Percentiles rank a stretch among this genome's conserved stretches.
Evolutionary conservation across 306 rosid species (phyloP).

Genomic region (Hippophae rhamnoides): DNA sequence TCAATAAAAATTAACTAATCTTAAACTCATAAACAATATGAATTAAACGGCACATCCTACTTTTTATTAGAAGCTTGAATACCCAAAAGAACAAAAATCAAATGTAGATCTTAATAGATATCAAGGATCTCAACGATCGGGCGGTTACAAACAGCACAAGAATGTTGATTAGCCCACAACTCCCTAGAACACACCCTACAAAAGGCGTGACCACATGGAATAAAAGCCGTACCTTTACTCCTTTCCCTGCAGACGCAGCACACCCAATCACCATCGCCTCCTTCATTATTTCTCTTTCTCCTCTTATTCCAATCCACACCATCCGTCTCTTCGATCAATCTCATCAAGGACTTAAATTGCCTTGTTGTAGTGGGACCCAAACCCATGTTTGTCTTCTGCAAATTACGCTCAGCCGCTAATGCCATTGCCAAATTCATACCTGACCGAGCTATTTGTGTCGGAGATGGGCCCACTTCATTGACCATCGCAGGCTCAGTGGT

Average conservation of each 20-base stretch:
- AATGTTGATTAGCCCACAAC: conserved; percentile 18
- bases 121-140: conserved; percentile 27
- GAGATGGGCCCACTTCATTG: conserved; percentile 5
- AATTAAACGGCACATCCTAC: too few species aligned
- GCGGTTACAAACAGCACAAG: conserved; percentile 27
- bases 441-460: conserved; percentile 2
- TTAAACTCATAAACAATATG: too few species aligned
- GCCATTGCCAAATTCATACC: conserved; percentile 28
- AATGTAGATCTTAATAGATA: background rate
- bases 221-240: conserved; percentile 28
- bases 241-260: conserved; percentile 33
- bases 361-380: conserved; percentile 13
- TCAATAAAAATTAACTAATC: too few species aligned
- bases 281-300: conserved; percentile 7
- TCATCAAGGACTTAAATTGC: conserved; percentile 24
- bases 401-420: conserved; percentile 28
- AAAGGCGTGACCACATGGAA: conserved; percentile 29
- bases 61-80: too few species aligned
- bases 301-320: background rate
- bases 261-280: conserved; percentile 18
- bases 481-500: background rate
- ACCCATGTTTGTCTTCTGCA: background rate
- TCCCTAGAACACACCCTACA: conserved; percentile 31
- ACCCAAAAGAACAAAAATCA: too few species aligned
- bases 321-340: conserved; percentile 18